phyloP scores from a whole-genome alignment of 225 moss, liverwort and hornwort genomes.

The Anthoceros angustus region DNA sequence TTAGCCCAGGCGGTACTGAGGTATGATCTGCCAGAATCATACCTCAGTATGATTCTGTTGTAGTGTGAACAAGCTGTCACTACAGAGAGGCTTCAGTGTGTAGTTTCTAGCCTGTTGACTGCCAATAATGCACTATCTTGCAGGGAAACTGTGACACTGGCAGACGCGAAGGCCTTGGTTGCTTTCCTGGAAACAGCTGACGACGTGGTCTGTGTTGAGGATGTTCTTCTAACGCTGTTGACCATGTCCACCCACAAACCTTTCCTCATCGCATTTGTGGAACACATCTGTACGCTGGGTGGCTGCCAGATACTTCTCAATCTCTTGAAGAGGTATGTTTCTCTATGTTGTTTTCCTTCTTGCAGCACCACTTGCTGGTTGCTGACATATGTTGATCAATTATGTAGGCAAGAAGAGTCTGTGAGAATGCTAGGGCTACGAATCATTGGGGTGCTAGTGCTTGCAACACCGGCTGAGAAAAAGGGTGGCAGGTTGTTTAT shows the following conservation, averaged over 20 bases:
- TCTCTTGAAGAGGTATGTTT: conserved; percentile 40
- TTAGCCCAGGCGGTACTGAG: conserved; percentile 50
- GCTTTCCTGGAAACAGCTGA: conserved; percentile 56
- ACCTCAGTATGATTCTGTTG: no score
- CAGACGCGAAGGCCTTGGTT: conserved; percentile 45
- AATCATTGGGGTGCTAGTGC: conserved; percentile 48
- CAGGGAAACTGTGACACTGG: conserved; percentile 35
- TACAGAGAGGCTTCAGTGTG: neutral
- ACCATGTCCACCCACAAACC: conserved; percentile 39
- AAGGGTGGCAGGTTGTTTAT: conserved; percentile 40
- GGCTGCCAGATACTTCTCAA: conserved; percentile 44
- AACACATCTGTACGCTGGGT: conserved; percentile 50
- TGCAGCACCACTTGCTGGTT: neutral
- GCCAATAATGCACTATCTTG: conserved; percentile 1
- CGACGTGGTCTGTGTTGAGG: conserved; percentile 53
- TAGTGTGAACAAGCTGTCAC: no score
- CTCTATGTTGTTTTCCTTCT: neutral
- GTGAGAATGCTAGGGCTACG: conserved; percentile 51
- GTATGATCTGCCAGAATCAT: conserved; percentile 11
- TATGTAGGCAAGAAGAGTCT: conserved; percentile 47
- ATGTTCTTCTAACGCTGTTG: conserved; percentile 49
- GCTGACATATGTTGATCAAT: neutral
- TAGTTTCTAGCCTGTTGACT: neutral
- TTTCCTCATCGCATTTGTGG: conserved; percentile 42
- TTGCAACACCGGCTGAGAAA: conserved; percentile 37